Conservation (phyloP, 2,329 filamentous ascomycete genomes). For the Clonostachys solani region DNA sequence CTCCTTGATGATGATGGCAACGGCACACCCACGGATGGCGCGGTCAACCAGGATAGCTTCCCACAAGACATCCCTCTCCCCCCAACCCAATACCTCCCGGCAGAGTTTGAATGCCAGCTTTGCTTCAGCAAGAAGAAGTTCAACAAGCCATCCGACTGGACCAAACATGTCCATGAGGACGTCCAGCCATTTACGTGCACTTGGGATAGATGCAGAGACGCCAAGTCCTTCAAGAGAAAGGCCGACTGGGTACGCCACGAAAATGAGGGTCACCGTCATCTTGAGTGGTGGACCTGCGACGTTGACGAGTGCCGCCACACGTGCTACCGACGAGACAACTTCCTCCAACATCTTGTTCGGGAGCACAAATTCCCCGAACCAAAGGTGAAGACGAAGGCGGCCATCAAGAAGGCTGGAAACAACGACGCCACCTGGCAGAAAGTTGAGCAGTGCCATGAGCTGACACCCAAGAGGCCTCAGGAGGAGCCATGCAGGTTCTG, state of each 20-base stretch:
- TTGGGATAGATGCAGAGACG: slow-evolving; percentile 75
- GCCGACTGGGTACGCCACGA: slow-evolving; percentile 95
- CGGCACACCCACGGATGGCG: slow-evolving; percentile 63
- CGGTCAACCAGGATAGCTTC: slow-evolving; percentile 69
- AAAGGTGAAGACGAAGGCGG: slow-evolving; percentile 70
- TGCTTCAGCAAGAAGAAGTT: slow-evolving; percentile 85
- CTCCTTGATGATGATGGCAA: slow-evolving; percentile 56
- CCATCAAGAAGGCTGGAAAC: slow-evolving; percentile 54
- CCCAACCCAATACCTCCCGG: slow-evolving; percentile 71
- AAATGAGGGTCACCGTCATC: slow-evolving; percentile 82
- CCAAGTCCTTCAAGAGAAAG: slow-evolving; percentile 92
- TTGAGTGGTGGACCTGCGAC: slow-evolving; percentile 89
- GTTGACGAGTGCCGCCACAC: slow-evolving; percentile 75
- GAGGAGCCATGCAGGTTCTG: slow-evolving; percentile 88
- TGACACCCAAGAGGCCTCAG: slow-evolving; percentile 60
- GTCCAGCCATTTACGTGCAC: slow-evolving; percentile 92
- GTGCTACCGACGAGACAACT: slow-evolving; percentile 88
- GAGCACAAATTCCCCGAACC: slow-evolving; percentile 87
- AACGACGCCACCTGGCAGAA: slow-evolving; percentile 69
- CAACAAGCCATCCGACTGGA: slow-evolving; percentile 92
- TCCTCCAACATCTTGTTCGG: slow-evolving; percentile 85
- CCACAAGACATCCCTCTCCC: slow-evolving; percentile 78
- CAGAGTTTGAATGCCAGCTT: slow-evolving; percentile 84
- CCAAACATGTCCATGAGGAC: slow-evolving; percentile 92
- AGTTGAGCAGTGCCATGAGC: slow-evolving; percentile 72